A percentile compares a stretch with the other conserved stretches of the same genome.
Conservation (phyloP, 2,329 filamentous ascomycete genomes). For the Aspergillus viridinutans region DNA sequence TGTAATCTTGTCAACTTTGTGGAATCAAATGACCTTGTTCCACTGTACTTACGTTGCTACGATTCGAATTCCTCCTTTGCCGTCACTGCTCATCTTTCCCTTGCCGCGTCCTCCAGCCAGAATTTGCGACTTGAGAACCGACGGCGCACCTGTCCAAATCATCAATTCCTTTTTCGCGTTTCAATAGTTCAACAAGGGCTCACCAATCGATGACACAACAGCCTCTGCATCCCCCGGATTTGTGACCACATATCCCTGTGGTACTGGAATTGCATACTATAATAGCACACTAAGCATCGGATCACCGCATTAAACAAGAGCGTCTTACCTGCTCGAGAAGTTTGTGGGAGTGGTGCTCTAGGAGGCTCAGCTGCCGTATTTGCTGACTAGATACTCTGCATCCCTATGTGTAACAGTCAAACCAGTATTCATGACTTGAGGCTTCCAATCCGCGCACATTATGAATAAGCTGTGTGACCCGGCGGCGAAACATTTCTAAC, state of each 20-base stretch:
- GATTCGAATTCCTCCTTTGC: constrained; percentile 26
- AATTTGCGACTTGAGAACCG: constrained; percentile 29
- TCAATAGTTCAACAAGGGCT: background rate
- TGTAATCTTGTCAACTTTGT: background rate
- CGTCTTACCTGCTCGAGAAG: constrained; percentile 20
- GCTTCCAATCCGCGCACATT: background rate
- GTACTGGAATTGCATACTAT: constrained; percentile 24
- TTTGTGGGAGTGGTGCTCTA: constrained; percentile 23
- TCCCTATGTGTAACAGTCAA: background rate
- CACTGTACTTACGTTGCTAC: constrained; percentile 17
- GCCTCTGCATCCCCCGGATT: constrained; percentile 19
- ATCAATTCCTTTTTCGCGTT: background rate
- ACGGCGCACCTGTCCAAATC: constrained; percentile 20
- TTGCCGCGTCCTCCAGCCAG: constrained; percentile 31
- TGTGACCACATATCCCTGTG: constrained; percentile 20
- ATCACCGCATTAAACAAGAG: background rate
- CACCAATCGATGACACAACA: constrained; percentile 24
- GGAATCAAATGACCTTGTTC: background rate
- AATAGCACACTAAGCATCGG: background rate
- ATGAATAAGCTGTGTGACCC: background rate
- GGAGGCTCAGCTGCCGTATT: constrained; percentile 16
- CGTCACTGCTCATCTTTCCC: constrained; percentile 25
- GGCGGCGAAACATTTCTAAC: background rate
- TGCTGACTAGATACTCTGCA: constrained; percentile 9
- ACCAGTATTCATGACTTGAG: background rate